phyloP scores from a whole-genome alignment of 2,329 filamentous ascomycete genomes.

The Drechslerella coelobrocha region DNA sequence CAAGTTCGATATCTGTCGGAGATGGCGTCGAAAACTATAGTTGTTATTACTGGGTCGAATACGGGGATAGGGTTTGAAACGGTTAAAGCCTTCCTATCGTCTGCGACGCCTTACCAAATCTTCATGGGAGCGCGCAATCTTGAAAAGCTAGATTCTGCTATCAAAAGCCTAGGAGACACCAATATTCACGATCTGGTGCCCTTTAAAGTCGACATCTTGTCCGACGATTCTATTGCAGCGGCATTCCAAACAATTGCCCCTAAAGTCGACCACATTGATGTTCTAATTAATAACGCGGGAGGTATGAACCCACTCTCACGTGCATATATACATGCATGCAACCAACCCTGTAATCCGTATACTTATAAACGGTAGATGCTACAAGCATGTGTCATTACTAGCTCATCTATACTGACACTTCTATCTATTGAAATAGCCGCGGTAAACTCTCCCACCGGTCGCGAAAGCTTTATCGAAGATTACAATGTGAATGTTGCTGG shows the following conservation, averaged over 20 bases:
- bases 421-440: conserved; percentile 3
- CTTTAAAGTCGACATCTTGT: conserved; percentile 55
- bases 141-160: conserved; percentile 63
- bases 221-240: conserved; percentile 56
- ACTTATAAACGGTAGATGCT: neutral
- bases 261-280: conserved; percentile 56
- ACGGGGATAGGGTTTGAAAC: conserved; percentile 68
- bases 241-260: conserved; percentile 55
- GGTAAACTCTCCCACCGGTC: conserved; percentile 53
- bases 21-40: conserved; percentile 55
- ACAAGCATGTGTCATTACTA: neutral
- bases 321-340: conserved; percentile 16
- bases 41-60: conserved; percentile 70
- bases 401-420: neutral
- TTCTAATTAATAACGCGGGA: conserved; percentile 58
- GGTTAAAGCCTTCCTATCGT: conserved; percentile 63
- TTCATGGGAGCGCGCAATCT: conserved; percentile 65
- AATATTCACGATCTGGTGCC: conserved; percentile 38
- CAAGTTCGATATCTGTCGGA: neutral
- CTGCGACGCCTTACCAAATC: conserved; percentile 64
- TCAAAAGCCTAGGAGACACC: conserved; percentile 57
- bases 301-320: conserved; percentile 15
- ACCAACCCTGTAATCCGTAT: neutral
- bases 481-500: conserved; percentile 65
- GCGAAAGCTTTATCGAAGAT: conserved; percentile 61